These are phyloP conservation scores for Nannochloropsis gaditana DNA, from an alignment of 108 stramenopile species.

Conservation along the genomic window DNA sequence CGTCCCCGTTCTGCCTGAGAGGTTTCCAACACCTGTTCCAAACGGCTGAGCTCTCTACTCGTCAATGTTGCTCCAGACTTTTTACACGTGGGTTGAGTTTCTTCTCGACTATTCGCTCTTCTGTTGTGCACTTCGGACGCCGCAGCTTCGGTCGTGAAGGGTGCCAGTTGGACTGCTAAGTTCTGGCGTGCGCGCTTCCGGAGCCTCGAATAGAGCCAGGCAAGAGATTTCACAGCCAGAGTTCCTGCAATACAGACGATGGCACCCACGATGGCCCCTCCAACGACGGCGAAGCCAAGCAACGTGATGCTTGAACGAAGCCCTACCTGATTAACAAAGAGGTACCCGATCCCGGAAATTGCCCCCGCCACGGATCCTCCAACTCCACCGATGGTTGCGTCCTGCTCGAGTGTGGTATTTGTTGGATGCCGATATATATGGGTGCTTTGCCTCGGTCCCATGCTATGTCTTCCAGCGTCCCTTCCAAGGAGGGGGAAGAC, in stretches of 20 bases:
- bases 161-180: background rate
- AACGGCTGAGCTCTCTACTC: too few species aligned
- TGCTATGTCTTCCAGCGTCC: background rate
- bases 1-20: background rate
- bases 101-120: background rate
- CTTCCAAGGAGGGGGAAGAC: too few species aligned
- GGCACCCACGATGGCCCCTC: background rate
- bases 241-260: constrained; percentile 3
- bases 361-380: background rate
- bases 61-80: too few species aligned
- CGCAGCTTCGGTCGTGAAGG: background rate
- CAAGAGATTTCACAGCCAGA: background rate
- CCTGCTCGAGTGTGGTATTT: constrained; percentile 10
- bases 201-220: constrained; percentile 1
- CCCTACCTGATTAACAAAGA: background rate
- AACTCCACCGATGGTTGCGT: background rate
- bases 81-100: too few species aligned
- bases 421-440: background rate
- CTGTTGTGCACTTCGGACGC: background rate
- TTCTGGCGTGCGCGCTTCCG: background rate
- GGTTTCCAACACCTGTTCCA: background rate
- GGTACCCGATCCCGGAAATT: background rate
- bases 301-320: background rate
- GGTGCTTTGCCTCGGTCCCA: background rate
- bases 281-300: background rate